phyloP scores from a whole-genome alignment of 305 asterid species.

The Andrographis paniculata region DNA sequence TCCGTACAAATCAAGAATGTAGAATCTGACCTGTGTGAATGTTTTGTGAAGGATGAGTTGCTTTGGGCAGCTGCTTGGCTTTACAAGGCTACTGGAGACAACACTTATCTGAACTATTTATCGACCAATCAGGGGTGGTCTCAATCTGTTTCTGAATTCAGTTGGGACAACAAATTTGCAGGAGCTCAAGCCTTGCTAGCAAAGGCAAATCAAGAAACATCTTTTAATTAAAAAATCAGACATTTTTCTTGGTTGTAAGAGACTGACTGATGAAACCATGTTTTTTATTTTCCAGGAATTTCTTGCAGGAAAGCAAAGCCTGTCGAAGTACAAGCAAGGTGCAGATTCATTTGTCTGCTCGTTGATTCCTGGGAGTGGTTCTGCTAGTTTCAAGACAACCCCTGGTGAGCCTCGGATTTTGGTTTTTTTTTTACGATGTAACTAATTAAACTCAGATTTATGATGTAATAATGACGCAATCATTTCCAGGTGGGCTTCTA shows the following conservation, averaged over 20 bases:
- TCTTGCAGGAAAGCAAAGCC: constrained; percentile 33
- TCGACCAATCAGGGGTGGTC: constrained; percentile 45
- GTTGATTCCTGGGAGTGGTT: constrained; percentile 64
- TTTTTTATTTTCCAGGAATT: constrained; percentile 49
- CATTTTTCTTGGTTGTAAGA: background rate
- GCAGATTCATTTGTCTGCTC: constrained; percentile 67
- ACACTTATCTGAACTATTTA: constrained; percentile 41
- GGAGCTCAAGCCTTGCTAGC: constrained; percentile 67
- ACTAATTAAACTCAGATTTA: background rate
- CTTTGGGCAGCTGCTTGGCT: constrained; percentile 97
- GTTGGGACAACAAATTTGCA: constrained; percentile 79
- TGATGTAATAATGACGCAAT: background rate
- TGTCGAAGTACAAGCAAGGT: constrained; percentile 38
- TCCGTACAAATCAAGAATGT: background rate
- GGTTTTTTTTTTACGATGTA: background rate
- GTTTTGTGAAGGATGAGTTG: constrained; percentile 56
- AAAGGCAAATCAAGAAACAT: constrained; percentile 26
- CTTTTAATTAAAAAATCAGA: background rate
- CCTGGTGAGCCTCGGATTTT: constrained; percentile 32
- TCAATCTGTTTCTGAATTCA: constrained; percentile 48
- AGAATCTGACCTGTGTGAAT: background rate
- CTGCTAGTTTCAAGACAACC: constrained; percentile 47
- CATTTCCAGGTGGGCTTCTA: background rate
- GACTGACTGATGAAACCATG: background rate
- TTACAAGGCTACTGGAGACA: constrained; percentile 49